Base-by-base conservation (phyloP, 345 rosid species). In the Jatropha curcas region DNA sequence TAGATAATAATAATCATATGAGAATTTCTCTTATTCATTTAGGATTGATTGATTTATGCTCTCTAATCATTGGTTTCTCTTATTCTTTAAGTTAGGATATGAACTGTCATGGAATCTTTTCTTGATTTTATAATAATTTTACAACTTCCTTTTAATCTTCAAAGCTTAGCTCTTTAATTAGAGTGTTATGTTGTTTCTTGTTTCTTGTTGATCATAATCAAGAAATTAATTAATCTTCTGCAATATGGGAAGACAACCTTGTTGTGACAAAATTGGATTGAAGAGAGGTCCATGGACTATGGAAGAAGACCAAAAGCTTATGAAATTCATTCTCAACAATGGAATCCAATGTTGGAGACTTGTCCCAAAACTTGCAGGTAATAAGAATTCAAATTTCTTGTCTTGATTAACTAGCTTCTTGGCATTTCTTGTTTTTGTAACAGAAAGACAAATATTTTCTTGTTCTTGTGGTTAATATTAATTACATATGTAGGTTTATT, bases 321-420 rank as follows among this genome's bases (percentile, higher is more conserved):
- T 56, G 46, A 57, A 55, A 31, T 73, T 67, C 41, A 60, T 74
- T 31, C 72, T 50, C 55, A 19, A 14, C 27, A 59, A 74, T 48
- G 72, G 77, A 17, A 59, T 68, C 4, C 59, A 67, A 25, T 60
- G 77, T 39, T 67, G 72, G 77, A 34, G 77, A 58, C 61, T 19
- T 0, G 72, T 74, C 30, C 77, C 77, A 3, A 67, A 74, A 67
- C 77, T 74, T 59, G 72, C 77, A 34, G 77, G 77, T 74, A 16
- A 19, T 48, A 41, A 41, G 1, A 13, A 41, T 41, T 35, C 0
- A 35, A 35, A 35, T 35, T 35, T 10, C 11, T 41, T 41, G 2
- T 41, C 45, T 41, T 41, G 11, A 41, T 41, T 9, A n/a, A n/a
- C n/a, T n/a, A n/a, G n/a, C n/a, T 41, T 41, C 45, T 41, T 41